Evolutionary conservation across 1,284 basidiomycete species (phyloP).

Genomic region (Rhodofomes roseus): DNA sequence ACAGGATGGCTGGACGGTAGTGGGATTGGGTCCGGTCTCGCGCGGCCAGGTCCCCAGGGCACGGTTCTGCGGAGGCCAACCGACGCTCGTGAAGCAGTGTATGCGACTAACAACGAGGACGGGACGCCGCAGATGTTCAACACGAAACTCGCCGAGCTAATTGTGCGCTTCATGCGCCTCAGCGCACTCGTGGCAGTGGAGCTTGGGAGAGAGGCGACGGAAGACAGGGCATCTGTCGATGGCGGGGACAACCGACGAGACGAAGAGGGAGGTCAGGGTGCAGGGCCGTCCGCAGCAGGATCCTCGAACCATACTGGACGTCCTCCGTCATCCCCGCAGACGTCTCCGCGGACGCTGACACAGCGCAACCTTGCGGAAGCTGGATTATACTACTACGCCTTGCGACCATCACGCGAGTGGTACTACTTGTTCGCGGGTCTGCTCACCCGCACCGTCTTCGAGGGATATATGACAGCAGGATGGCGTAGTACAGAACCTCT

Average conservation of each 20-base stretch:
- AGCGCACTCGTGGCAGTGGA: constrained; percentile 73
- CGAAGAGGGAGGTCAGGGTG: constrained; percentile 5
- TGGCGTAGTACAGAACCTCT: constrained; percentile 71
- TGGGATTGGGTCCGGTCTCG: constrained; percentile 65
- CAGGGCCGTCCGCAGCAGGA: background rate
- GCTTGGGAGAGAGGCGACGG: constrained; percentile 55
- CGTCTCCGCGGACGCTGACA: constrained; percentile 18
- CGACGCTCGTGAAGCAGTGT: constrained; percentile 8
- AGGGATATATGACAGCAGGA: constrained; percentile 76
- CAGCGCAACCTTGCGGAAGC: constrained; percentile 20
- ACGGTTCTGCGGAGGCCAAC: constrained; percentile 49
- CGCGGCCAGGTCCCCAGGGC: constrained; percentile 48
- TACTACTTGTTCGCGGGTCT: constrained; percentile 74
- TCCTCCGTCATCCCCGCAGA: constrained; percentile 20
- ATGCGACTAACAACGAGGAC: constrained; percentile 12
- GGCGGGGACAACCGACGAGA: constrained; percentile 32
- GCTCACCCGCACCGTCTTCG: constrained; percentile 73
- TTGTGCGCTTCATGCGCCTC: constrained; percentile 69
- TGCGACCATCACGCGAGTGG: constrained; percentile 73
- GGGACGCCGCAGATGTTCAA: constrained; percentile 39
- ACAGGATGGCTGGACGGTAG: constrained; percentile 69
- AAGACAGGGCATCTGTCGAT: constrained; percentile 30
- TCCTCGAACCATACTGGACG: background rate
- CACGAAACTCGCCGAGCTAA: constrained; percentile 63
- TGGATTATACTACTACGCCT: constrained; percentile 39